Percentiles rank a stretch among this genome's conserved stretches.
These are phyloP conservation scores for Teunomyces cretensis DNA, from an alignment of 805 yeast species.

Conservation along the genomic window DNA sequence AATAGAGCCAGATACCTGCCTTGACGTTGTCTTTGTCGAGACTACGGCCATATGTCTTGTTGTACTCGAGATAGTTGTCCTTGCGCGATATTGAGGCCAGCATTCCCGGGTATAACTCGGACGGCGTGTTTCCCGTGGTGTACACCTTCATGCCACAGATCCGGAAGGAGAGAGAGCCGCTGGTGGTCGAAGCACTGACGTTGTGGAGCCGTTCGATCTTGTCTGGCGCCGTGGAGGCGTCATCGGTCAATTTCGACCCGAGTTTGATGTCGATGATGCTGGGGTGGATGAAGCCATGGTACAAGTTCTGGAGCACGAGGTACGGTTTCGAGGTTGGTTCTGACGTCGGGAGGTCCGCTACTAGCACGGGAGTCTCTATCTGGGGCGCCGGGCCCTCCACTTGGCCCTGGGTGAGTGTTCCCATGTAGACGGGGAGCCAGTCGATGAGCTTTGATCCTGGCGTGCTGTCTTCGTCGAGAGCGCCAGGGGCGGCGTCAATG, in stretches of 20 bases:
- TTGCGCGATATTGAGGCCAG: constrained; percentile 14
- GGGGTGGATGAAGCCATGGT: constrained; percentile 63
- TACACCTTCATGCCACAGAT: constrained; percentile 84
- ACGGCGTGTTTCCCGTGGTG: constrained; percentile 9
- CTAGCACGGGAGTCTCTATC: not conserved
- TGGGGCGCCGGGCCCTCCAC: constrained; percentile 3
- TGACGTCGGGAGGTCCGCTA: not conserved
- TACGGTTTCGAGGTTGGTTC: constrained; percentile 26
- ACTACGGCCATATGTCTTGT: constrained; percentile 71
- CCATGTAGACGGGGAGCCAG: constrained; percentile 68
- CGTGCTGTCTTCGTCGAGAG: constrained; percentile 13
- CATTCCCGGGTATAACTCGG: constrained; percentile 2
- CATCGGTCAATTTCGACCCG: constrained; percentile 72
- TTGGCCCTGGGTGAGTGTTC: constrained; percentile 52
- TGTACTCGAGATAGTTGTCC: constrained; percentile 49
- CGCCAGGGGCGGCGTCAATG: not conserved
- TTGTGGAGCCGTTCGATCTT: constrained; percentile 59
- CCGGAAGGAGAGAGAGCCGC: constrained; percentile 73
- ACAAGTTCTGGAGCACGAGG: constrained; percentile 70
- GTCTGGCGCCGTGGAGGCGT: constrained; percentile 47
- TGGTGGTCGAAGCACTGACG: constrained; percentile 74
- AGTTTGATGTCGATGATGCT: constrained; percentile 80
- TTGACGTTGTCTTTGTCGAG: constrained; percentile 44
- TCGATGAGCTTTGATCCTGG: constrained; percentile 40
- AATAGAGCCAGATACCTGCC: constrained; percentile 50